Percentiles rank a stretch among this genome's conserved stretches.
Evolutionary conservation across 208 protist genomes (phyloP).

Genomic region (Vickermania ingenoplastis): DNA sequence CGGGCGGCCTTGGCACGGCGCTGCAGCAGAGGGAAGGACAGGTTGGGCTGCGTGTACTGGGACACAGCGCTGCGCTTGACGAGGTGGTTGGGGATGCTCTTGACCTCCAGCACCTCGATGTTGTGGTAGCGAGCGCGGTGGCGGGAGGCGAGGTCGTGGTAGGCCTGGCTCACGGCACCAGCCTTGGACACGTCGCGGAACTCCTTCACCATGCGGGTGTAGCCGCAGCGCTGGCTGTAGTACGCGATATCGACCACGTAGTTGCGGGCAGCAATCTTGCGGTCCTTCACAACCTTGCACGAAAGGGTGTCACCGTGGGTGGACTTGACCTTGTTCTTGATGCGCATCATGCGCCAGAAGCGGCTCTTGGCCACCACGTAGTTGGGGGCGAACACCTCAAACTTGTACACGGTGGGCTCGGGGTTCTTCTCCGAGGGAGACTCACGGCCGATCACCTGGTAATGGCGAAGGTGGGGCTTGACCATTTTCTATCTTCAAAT

Average conservation of each 20-base stretch:
- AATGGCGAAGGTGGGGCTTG: slow-evolving; percentile 87
- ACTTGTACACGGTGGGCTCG: slow-evolving; percentile 96
- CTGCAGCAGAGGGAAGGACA: slow-evolving; percentile 95
- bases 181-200: slow-evolving; percentile 95
- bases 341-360: slow-evolving; percentile 99
- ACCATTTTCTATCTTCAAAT: slow-evolving; percentile 26
- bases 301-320: slow-evolving; percentile 95
- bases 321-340: slow-evolving; percentile 98
- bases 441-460: slow-evolving; percentile 92
- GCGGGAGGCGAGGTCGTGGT: slow-evolving; percentile 96
- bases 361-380: slow-evolving; percentile 96
- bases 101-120: slow-evolving; percentile 95
- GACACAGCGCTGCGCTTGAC: slow-evolving; percentile 69
- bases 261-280: slow-evolving; percentile 96
- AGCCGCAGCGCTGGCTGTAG: slow-evolving; percentile 97
- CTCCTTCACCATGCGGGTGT: slow-evolving; percentile 99
- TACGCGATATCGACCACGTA: slow-evolving; percentile 97
- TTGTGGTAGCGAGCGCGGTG: slow-evolving; percentile 91
- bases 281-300: slow-evolving; percentile 93
- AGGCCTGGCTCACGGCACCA: slow-evolving; percentile 96
- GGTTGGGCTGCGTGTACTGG: slow-evolving; percentile 89
- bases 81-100: slow-evolving; percentile 82
- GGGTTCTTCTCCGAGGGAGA: slow-evolving; percentile 88
- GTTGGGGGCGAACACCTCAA: slow-evolving; percentile 98
- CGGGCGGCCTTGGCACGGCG: slow-evolving; percentile 64